Evolutionary conservation across 1,139 yeast species (phyloP).

Genomic region (Suhomyces chickasaworum): DNA sequence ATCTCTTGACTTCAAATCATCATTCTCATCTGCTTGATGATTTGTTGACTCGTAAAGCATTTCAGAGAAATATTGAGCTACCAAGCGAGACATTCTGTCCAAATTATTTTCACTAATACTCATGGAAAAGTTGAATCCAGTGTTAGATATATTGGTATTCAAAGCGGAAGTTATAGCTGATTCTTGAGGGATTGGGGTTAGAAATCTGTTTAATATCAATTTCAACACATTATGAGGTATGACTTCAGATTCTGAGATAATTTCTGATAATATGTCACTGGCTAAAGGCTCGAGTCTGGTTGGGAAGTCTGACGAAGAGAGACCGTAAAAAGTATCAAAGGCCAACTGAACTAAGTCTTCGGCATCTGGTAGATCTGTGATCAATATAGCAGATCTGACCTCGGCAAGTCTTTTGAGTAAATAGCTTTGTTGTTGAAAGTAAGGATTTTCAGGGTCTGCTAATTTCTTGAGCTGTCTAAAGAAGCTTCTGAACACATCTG

Average conservation of each 20-base stretch:
- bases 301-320: constrained; percentile 43
- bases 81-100: constrained; percentile 74
- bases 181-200: constrained; percentile 20
- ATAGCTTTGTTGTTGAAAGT: constrained; percentile 66
- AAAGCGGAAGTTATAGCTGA: constrained; percentile 16
- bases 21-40: constrained; percentile 25
- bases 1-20: constrained; percentile 6
- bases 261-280: constrained; percentile 70
- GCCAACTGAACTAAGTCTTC: constrained; percentile 54
- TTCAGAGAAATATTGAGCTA: constrained; percentile 82
- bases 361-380: constrained; percentile 73
- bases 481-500: constrained; percentile 63
- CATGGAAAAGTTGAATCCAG: constrained; percentile 69
- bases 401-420: constrained; percentile 72
- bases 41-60: constrained; percentile 55
- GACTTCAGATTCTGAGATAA: constrained; percentile 71
- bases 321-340: constrained; percentile 65
- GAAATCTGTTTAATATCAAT: constrained; percentile 58
- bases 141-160: constrained; percentile 37
- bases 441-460: constrained; percentile 61
- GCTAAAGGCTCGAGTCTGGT: constrained; percentile 57
- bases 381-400: constrained; percentile 74
- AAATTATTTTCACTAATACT: constrained; percentile 69
- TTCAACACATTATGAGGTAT: constrained; percentile 68
- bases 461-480: constrained; percentile 63